A percentile compares a stretch with the other conserved stretches of the same genome.
These are phyloP conservation scores for Didymella pomorum DNA, from an alignment of 2,329 filamentous ascomycete species.

Conservation along the genomic window DNA sequence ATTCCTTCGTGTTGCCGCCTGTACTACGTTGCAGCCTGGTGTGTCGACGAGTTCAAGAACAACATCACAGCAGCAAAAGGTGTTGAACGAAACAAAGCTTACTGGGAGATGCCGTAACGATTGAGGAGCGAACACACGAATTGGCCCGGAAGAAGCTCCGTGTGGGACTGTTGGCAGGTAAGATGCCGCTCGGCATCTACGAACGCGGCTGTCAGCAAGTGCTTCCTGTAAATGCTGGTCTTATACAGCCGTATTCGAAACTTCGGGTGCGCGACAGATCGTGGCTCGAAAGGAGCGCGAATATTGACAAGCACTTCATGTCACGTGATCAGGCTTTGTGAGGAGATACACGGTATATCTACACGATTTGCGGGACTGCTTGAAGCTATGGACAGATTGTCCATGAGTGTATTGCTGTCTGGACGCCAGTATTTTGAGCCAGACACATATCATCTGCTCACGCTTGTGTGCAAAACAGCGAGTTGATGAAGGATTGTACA, in stretches of 20 bases:
- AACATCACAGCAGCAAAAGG: not conserved
- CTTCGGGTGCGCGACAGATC: not conserved
- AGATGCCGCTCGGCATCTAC: not conserved
- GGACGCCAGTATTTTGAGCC: not conserved
- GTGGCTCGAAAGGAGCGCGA: not conserved
- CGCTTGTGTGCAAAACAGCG: not conserved
- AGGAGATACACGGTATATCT: too few species aligned
- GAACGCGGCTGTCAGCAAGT: not conserved
- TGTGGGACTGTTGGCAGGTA: not conserved
- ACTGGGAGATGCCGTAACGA: constrained; percentile 3
- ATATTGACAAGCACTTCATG: not conserved
- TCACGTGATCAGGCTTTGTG: not conserved
- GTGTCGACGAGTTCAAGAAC: not conserved
- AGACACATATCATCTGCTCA: not conserved
- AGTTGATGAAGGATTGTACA: not conserved
- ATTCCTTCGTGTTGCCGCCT: constrained; percentile 6
- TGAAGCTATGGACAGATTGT: not conserved
- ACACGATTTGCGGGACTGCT: too few species aligned
- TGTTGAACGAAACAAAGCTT: constrained; percentile 9
- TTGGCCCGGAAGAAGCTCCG: constrained; percentile 10
- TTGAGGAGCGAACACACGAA: not conserved
- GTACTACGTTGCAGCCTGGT: constrained; percentile 11
- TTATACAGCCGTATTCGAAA: not conserved
- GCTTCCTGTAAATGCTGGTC: not conserved
- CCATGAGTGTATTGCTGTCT: not conserved